Evolutionary conservation across 495 filamentous ascomycete genomes (phyloP), one percentile per base, ranked within the genome.

Genomic region (Aspergillus homomorphus): DNA sequence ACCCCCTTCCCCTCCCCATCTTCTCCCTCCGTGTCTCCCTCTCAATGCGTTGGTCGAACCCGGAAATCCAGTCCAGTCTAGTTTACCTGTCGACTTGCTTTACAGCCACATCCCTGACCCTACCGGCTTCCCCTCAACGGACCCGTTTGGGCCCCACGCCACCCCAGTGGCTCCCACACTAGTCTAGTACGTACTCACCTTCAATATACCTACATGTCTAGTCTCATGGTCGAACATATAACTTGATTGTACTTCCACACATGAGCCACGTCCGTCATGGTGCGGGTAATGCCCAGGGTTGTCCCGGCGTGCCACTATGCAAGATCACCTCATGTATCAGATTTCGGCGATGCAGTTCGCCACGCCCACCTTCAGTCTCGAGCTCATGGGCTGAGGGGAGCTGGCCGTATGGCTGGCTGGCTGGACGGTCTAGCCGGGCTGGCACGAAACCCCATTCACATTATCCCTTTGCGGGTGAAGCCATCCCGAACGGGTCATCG

Each of bases 321-420:
- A 51, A 51, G 48, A 51, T 51, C 48, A 26, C 48, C 48, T 51
- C 48, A 51, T 51, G 48, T 51, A 51, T 51, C 48, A 51, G 48
- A 51, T 51, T 51, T 28, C 18, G 6, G 21, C 26, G 10, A 38
- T 38, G 12, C 33, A 38, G 33, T 33, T 51, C 23, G 48, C 48
- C 48, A 51, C 48, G n/a, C 24, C 33, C 33, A 2, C 12, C 33
- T 28, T 28, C 26, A 28, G 26, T 28, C 26, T 28, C 26, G 4
- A 28, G 33, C 33, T 38, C 33, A 38, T 38, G 33, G 6, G 5
- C 12, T 38, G 26, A 28, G 26, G 26, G 9, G 33, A 14, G 33
- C 33, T 38, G 33, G 33, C 33, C 15, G 33, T 3, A 3, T 28
- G 22, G 23, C 48, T 28, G 24, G 14, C 48, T 51, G n/a, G 45